Evolutionary conservation across 2,329 filamentous ascomycete genomes (phyloP), one percentile per base, ranked within the genome.

Genomic region (Chrysosporium queenslandicum): DNA sequence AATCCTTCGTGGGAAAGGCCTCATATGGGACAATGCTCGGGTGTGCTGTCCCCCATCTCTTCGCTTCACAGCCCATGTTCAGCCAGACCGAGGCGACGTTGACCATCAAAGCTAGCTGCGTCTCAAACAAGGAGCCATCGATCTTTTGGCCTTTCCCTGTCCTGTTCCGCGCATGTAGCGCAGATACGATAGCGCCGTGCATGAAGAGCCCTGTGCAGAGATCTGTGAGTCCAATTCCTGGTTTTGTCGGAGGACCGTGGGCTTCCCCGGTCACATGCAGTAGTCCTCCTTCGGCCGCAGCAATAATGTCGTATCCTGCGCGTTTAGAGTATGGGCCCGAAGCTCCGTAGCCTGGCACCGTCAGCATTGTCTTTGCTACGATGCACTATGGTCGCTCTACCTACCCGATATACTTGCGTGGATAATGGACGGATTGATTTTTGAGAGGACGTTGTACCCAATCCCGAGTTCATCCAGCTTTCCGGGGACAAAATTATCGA

Each of bases 1-100:
- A 81, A 56, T 88, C 82, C 51, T 77, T 79, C 3, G 84, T 87
- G 61, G 80, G 77, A 67, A 87, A 76, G 0, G 70, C 70, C 52
- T 74, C 66, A 49, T 75, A 77, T 1, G 73, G 73, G 9, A 72
- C 73, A 29, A 75, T 70, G 32, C 66, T 73, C 0, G 73, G 72
- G 61, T 76, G 73, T 20, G 64, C 68, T 4, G 70, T 72, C 3
- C 74, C 73, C 63, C 68, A 74, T 8, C 72, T 66, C 49, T 70
- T 59, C 0, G 68, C 68, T 55, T 74, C 68, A 3, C 69, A 62
- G 0, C 66, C 67, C 29, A 68, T 58, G 50, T 71, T 72, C 42
- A 72, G 48, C 67, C 66, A 70, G 7, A 63, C 66, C 45, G 64
- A 64, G 2, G 62, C 72, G 2, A 75, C 66, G 45, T 74, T 74